Percentiles rank a stretch among this genome's conserved stretches.
Conservation (phyloP, 805 yeast species). For the Wickerhamomyces tratensis region DNA sequence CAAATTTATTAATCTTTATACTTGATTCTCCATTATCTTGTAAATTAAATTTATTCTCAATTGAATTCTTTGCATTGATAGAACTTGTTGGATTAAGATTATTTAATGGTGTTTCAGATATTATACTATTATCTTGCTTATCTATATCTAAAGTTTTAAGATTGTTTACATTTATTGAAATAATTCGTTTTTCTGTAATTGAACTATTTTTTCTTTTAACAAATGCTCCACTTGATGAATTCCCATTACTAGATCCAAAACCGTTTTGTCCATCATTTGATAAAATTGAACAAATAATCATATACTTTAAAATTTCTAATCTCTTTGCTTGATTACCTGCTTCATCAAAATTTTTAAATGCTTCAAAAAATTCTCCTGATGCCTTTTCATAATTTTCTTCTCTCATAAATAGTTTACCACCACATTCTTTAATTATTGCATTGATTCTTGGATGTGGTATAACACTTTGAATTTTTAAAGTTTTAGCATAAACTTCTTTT, state of each 20-base stretch:
- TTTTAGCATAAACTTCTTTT: constrained; percentile 37
- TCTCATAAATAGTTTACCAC: constrained; percentile 58
- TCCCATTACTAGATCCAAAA: too few relatives aligned
- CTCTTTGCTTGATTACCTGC: constrained; percentile 54
- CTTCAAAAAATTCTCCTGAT: constrained; percentile 41
- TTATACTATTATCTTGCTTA: too few relatives aligned
- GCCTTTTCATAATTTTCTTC: constrained; percentile 51
- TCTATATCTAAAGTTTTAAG: too few relatives aligned
- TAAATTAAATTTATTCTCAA: too few relatives aligned
- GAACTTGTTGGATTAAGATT: too few relatives aligned
- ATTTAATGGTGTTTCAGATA: too few relatives aligned
- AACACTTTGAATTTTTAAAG: constrained; percentile 42
- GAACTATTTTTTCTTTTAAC: too few relatives aligned
- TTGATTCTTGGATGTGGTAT: constrained; percentile 68
- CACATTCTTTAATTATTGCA: constrained; percentile 71
- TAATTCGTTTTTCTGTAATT: too few relatives aligned
- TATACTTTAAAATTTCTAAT: constrained; percentile 46
- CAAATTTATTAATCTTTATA: constrained; percentile 17
- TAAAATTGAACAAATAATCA: constrained; percentile 48
- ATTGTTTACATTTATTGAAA: too few relatives aligned
- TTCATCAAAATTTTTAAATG: constrained; percentile 53
- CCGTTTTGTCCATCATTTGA: constrained; percentile 32
- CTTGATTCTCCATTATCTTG: too few relatives aligned
- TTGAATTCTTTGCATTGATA: too few relatives aligned
- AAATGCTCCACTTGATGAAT: too few relatives aligned